phyloP scores from a whole-genome alignment of 2,329 filamentous ascomycete species.

The Fusarium sp. region DNA sequence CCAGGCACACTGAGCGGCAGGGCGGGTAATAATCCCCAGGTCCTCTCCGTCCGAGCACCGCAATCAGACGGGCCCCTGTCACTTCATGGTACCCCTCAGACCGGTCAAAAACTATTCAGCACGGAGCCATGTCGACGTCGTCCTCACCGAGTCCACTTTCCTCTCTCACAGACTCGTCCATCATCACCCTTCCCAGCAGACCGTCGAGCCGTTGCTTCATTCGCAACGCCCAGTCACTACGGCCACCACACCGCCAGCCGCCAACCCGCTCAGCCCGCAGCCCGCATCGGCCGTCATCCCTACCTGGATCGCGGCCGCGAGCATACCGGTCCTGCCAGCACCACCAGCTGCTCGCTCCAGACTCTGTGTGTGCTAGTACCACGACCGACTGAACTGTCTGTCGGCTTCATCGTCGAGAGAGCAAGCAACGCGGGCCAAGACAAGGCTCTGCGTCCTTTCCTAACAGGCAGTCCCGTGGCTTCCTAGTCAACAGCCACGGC shows the following conservation, averaged over 20 bases:
- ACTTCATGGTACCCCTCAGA: constrained; percentile 55
- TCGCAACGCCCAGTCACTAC: constrained; percentile 46
- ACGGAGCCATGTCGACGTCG: constrained; percentile 52
- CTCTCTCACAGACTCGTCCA: constrained; percentile 52
- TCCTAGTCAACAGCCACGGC: constrained; percentile 29
- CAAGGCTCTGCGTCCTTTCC: constrained; percentile 37
- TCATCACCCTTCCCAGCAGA: constrained; percentile 49
- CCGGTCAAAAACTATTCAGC: constrained; percentile 57
- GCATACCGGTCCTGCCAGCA: constrained; percentile 37
- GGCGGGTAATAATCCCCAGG: constrained; percentile 40
- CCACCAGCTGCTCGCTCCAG: constrained; percentile 26
- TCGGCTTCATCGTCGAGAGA: constrained; percentile 30
- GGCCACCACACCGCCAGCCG: constrained; percentile 47
- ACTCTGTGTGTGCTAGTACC: constrained; percentile 37
- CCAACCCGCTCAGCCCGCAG: constrained; percentile 46
- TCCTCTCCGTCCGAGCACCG: constrained; percentile 39
- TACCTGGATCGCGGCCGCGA: constrained; percentile 46
- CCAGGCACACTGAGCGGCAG: constrained; percentile 43
- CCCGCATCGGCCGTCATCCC: constrained; percentile 45
- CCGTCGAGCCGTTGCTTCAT: constrained; percentile 45
- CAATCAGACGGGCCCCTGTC: constrained; percentile 46
- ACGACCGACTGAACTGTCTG: constrained; percentile 36
- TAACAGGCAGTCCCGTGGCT: constrained; percentile 30
- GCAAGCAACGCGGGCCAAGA: constrained; percentile 28
- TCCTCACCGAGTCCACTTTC: constrained; percentile 57